These are phyloP conservation scores for Fraxinus baroniana DNA, from an alignment of 305 asterid genomes.

Conservation along the genomic window DNA sequence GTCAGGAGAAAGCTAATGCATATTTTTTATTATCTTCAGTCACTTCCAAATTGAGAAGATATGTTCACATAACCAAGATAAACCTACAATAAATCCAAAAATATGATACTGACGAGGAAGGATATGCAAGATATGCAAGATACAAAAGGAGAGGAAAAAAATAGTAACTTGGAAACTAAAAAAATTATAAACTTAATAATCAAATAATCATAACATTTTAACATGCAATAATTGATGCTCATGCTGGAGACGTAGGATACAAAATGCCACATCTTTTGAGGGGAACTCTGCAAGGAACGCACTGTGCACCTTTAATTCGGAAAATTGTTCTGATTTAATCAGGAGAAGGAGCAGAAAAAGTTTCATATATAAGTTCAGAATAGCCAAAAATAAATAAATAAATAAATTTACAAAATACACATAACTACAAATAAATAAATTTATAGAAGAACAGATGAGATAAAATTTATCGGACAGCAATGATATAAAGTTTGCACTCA, in stretches of 20 bases:
- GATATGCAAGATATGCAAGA: neutral
- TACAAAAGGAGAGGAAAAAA: conserved; percentile 3
- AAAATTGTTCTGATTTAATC: conserved; percentile 33
- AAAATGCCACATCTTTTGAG: conserved; percentile 18
- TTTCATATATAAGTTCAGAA: conserved; percentile 20
- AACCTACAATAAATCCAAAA: conserved; percentile 15
- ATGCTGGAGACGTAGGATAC: neutral
- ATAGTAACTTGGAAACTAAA: neutral
- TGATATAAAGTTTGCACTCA: neutral
- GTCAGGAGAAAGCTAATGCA: conserved; percentile 5
- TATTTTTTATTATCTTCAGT: neutral
- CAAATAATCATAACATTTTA: conserved; percentile 4
- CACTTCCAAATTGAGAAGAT: conserved; percentile 8
- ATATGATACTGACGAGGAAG: conserved; percentile 15
- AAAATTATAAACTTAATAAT: neutral
- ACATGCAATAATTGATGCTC: conserved; percentile 10
- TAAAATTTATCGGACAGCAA: neutral
- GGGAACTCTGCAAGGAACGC: conserved; percentile 37
- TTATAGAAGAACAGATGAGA: conserved; percentile 6
- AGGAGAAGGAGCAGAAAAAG: conserved; percentile 35
- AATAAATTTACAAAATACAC: neutral
- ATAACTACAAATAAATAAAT: neutral
- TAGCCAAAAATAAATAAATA: neutral
- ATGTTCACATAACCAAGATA: conserved; percentile 20
- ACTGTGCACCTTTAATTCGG: conserved; percentile 38